Percentiles rank a stretch among this genome's conserved stretches.
These are phyloP conservation scores for Tubosaeta brunneosetosa DNA, from an alignment of 768 basidiomycete genomes.

Conservation along the genomic window DNA sequence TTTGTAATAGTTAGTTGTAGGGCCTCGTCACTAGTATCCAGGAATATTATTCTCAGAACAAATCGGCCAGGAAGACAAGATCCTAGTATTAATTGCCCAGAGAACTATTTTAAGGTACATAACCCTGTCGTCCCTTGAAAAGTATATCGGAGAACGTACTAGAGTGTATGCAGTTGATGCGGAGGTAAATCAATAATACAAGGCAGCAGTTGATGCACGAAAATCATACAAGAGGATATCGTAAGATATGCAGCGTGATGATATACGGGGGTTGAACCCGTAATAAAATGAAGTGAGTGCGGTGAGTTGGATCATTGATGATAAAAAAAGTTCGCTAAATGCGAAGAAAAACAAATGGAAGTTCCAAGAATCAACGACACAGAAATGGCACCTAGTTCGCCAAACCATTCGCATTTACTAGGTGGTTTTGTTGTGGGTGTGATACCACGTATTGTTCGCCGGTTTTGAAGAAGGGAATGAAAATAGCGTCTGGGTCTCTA, in stretches of 20 bases:
- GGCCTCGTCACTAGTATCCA: conserved; percentile 2
- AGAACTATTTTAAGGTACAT: conserved; percentile 16
- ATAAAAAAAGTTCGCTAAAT: not conserved
- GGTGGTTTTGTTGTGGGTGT: conserved; percentile 27
- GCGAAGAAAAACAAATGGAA: not conserved
- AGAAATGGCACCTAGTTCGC: conserved; percentile 16
- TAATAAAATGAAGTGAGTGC: conserved; percentile 34
- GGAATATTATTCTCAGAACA: not conserved
- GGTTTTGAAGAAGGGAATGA: conserved; percentile 77
- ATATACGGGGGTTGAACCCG: conserved; percentile 89
- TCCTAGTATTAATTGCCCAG: conserved; percentile 22
- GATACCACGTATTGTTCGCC: conserved; percentile 54
- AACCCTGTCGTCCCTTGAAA: conserved; percentile 13
- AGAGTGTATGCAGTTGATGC: conserved; percentile 57
- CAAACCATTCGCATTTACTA: conserved; percentile 38
- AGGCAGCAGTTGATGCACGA: conserved; percentile 26
- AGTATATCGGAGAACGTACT: conserved; percentile 12
- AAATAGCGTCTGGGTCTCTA: conserved; percentile 80
- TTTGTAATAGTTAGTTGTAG: conserved; percentile 9
- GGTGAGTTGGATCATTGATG: conserved; percentile 28
- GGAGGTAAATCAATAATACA: conserved; percentile 27
- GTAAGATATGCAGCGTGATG: conserved; percentile 23
- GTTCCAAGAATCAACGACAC: not conserved
- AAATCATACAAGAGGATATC: conserved; percentile 18
- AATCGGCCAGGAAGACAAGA: conserved; percentile 6